Evolutionary conservation across 2,329 filamentous ascomycete species (phyloP).

Genomic region (Corynespora cassiicola): DNA sequence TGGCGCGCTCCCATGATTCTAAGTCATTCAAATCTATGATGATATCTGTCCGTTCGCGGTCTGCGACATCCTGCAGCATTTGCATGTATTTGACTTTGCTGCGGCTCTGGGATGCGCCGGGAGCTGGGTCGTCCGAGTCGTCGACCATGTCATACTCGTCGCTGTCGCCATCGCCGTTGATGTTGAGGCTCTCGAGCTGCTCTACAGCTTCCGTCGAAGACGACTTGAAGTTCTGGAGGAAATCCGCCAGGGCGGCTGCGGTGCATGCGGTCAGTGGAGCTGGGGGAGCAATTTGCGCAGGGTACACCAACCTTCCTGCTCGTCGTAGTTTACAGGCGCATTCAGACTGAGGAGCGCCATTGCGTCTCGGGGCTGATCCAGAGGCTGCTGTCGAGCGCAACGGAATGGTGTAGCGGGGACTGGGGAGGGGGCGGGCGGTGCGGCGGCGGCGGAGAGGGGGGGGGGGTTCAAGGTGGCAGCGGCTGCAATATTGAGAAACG

Average conservation of each 20-base stretch:
- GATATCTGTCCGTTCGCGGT: slow-evolving; percentile 78
- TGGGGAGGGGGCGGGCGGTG: slow-evolving; percentile 26
- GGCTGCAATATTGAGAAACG: slow-evolving; percentile 1
- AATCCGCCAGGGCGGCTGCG: slow-evolving; percentile 82
- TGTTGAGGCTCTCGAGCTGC: slow-evolving; percentile 82
- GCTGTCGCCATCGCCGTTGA: slow-evolving; percentile 84
- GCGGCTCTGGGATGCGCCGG: slow-evolving; percentile 50
- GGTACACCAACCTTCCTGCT: slow-evolving; percentile 74
- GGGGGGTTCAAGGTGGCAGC: not conserved
- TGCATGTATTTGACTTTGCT: slow-evolving; percentile 88
- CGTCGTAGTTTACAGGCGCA: slow-evolving; percentile 83
- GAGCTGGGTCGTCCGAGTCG: slow-evolving; percentile 69
- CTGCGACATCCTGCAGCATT: slow-evolving; percentile 83
- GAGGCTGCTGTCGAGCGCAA: slow-evolving; percentile 3
- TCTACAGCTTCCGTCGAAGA: slow-evolving; percentile 73
- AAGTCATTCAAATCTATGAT: slow-evolving; percentile 90
- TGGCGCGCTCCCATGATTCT: slow-evolving; percentile 74
- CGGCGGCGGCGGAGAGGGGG: slow-evolving; percentile 24
- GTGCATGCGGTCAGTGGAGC: slow-evolving; percentile 41
- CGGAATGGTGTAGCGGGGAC: slow-evolving; percentile 20
- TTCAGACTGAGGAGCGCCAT: slow-evolving; percentile 89
- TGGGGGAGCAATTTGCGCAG: slow-evolving; percentile 16
- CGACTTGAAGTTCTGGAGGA: slow-evolving; percentile 89
- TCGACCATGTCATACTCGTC: slow-evolving; percentile 96
- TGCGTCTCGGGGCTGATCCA: slow-evolving; percentile 31